Evolutionary conservation across 495 filamentous ascomycete genomes (phyloP), one percentile per base, ranked within the genome.

Genomic region (Penicillium turbatum): DNA sequence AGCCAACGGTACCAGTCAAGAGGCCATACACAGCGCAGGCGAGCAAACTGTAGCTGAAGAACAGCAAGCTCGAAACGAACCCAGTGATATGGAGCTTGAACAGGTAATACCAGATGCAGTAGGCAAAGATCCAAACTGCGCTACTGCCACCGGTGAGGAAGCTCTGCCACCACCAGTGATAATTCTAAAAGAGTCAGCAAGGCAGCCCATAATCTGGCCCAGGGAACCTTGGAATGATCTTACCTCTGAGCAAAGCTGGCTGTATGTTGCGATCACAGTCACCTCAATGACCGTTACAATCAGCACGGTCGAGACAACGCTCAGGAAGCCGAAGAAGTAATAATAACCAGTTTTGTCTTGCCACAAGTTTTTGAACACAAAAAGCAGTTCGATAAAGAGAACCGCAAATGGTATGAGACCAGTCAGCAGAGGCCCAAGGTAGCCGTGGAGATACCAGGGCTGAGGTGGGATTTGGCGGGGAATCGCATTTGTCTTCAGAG

Each of bases 131-230:
- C 91, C 91, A 97, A 55, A 90, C 69, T 2, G 86, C 82, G 56
- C 83, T 87, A 60, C 86, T 85, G 46, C 86, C 86, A 37, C 92
- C 92, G 13, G 92, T 82, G 34, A 90, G 68, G 74, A 97, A 93
- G 57, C 86, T 89, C 64, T 90, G 87, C 90, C 90, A 96, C 89
- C 89, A 95, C 92, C 92, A 97, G 66, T 93, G 80, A 69, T 95
- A 90, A 66, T 96, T 92, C 84, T 91, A 41, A 9, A 49, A 24
- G 19, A 26, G 60, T 71, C 49, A 69, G 60, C 44, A 34, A 45
- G n/a, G 17, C 4, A 17, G 24, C 39, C 15, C 10, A 19, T 32
- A 27, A 30, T n/a, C 24, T 0, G 2, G 34, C n/a, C 12, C 2
- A 35, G 21, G 4, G n/a, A n/a, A n/a, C n/a, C n/a, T n/a, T n/a